Evolutionary conservation across 2,329 filamentous ascomycete genomes (phyloP).

Genomic region (Xylaria multiplex): DNA sequence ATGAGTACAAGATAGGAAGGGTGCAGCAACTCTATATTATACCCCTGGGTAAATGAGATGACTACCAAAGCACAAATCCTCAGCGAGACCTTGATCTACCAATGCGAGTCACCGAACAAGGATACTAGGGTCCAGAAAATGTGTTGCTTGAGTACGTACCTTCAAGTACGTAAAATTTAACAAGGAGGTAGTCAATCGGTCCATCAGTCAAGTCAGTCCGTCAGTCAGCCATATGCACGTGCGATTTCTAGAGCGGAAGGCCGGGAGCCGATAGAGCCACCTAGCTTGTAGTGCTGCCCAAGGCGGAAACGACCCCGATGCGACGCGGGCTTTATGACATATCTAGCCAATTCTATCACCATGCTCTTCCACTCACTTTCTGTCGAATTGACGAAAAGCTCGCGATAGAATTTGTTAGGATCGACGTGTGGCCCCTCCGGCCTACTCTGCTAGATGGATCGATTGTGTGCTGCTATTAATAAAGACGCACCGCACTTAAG

Average conservation of each 20-base stretch:
- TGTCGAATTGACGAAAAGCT: not conserved
- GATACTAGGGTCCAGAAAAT: conserved; percentile 6
- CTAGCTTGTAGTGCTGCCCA: conserved; percentile 14
- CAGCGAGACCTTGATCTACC: conserved; percentile 23
- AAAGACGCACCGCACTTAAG: conserved; percentile 18
- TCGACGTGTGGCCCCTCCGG: conserved; percentile 21
- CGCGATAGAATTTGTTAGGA: not conserved
- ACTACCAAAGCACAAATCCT: not conserved
- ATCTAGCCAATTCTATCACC: conserved; percentile 11
- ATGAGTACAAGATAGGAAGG: conserved; percentile 19
- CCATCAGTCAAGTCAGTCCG: not conserved
- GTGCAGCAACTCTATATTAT: conserved; percentile 30
- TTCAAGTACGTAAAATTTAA: conserved; percentile 1
- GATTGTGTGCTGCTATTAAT: conserved; percentile 16
- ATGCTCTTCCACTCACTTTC: not conserved
- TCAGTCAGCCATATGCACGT: conserved; percentile 5
- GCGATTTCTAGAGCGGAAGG: conserved; percentile 2
- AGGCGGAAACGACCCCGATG: conserved; percentile 21
- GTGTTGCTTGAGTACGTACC: conserved; percentile 13
- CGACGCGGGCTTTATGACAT: not conserved
- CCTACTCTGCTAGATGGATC: not conserved
- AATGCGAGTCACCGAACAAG: not conserved
- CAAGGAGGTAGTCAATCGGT: not conserved
- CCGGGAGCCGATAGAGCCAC: conserved; percentile 11
- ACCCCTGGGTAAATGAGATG: conserved; percentile 12